Percentiles rank a stretch among this genome's conserved stretches.
Evolutionary conservation across 495 filamentous ascomycete genomes (phyloP).

Genomic region (Astrocystis sublimbata): DNA sequence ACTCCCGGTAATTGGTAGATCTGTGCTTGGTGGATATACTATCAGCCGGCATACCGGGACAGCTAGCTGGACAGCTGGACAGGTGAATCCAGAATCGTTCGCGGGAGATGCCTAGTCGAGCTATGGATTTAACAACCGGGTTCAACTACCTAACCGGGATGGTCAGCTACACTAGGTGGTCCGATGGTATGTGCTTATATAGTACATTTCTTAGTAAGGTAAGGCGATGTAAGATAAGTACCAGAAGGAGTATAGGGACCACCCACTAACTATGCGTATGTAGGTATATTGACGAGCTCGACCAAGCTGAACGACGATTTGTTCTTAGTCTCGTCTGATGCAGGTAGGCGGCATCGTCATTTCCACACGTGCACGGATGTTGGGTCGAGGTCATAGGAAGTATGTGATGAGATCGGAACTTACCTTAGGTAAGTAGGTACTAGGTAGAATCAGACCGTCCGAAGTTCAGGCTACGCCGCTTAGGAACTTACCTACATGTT

Average conservation of each 20-base stretch:
- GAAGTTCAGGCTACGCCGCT: no score
- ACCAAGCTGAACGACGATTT: no score
- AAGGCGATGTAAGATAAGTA: no score
- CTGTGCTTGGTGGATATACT: not conserved
- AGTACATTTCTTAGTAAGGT: no score
- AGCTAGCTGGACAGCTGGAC: not conserved
- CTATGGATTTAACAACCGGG: not conserved
- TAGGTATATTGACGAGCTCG: no score
- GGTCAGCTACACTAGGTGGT: not conserved
- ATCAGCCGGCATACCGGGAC: not conserved
- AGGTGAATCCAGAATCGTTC: not conserved
- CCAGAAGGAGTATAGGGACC: no score
- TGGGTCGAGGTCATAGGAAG: no score
- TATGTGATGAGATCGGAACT: no score
- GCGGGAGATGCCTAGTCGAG: not conserved
- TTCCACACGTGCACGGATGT: not conserved
- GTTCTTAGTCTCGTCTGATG: conserved; percentile 1
- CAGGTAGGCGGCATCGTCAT: conserved; percentile 1
- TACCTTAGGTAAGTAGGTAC: not conserved
- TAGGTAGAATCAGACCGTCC: not conserved
- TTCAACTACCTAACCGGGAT: not conserved
- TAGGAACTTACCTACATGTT: no score
- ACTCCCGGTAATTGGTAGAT: not conserved
- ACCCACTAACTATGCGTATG: no score
- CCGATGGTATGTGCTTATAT: not conserved